These are phyloP conservation scores for Knoxia roxburghii DNA, from an alignment of 257 asterid genomes.

Conservation along the genomic window DNA sequence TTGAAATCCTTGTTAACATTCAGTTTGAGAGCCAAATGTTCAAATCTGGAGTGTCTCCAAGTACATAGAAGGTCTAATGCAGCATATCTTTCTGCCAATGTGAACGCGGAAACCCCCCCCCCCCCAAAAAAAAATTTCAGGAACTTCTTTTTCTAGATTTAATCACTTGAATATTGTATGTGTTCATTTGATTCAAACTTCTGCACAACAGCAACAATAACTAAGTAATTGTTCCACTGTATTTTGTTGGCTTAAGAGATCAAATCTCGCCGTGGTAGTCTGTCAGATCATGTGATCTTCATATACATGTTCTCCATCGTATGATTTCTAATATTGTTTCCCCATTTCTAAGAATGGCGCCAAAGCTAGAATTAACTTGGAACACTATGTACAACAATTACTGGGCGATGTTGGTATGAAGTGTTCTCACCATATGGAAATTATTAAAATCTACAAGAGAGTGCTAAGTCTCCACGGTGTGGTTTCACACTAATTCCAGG, in stretches of 20 bases:
- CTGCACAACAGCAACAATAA: no score
- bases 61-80: background rate
- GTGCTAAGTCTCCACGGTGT: background rate
- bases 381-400: background rate
- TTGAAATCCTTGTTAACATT: background rate
- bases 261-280: no score
- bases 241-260: no score
- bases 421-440: background rate
- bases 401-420: background rate
- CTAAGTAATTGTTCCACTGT: no score
- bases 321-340: background rate
- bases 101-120: no score
- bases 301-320: no score
- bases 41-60: background rate
- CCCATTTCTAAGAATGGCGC: background rate
- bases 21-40: background rate
- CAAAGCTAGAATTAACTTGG: background rate
- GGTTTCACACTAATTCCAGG: background rate
- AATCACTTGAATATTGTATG: background rate
- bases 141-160: slow-evolving; percentile 1
- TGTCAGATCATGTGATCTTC: no score
- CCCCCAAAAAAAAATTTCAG: background rate
- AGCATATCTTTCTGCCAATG: no score
- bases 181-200: background rate
- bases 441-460: background rate